phyloP scores from a whole-genome alignment of 495 filamentous ascomycete genomes.

The Neurospora cerealis region DNA sequence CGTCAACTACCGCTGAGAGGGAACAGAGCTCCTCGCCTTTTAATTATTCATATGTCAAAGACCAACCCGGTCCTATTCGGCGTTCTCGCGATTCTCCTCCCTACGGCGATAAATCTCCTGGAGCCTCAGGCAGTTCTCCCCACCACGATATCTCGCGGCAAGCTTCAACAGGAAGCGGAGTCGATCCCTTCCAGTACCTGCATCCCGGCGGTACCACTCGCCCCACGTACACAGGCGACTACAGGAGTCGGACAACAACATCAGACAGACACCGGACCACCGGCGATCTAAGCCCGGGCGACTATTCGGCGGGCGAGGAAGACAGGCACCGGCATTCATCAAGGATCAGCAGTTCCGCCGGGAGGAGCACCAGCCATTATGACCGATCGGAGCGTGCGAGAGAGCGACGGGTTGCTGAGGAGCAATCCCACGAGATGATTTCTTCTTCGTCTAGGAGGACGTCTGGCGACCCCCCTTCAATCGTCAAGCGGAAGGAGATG shows the following conservation, averaged over 20 bases:
- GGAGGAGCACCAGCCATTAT: neutral
- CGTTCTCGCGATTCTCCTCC: neutral
- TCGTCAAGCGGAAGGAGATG: neutral
- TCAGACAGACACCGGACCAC: neutral
- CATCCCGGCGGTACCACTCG: neutral
- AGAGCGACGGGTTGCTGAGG: neutral
- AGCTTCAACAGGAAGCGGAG: neutral
- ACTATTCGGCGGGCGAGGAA: neutral
- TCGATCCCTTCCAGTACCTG: neutral
- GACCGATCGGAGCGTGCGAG: neutral
- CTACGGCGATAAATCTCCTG: neutral
- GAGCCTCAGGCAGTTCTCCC: neutral
- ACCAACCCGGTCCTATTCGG: neutral
- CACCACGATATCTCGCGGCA: neutral
- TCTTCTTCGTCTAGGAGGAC: neutral
- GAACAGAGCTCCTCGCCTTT: conserved; percentile 31
- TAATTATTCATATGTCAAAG: conserved; percentile 30
- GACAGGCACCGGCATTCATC: neutral
- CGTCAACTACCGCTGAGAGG: conserved; percentile 9
- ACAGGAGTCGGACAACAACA: neutral
- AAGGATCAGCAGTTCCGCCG: neutral
- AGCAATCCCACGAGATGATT: neutral
- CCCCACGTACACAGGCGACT: neutral
- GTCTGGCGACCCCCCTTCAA: neutral
- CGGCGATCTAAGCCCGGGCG: neutral